Conservation (phyloP, 371 early-diverging fungal species). For the Syncephalastrum sp. region DNA sequence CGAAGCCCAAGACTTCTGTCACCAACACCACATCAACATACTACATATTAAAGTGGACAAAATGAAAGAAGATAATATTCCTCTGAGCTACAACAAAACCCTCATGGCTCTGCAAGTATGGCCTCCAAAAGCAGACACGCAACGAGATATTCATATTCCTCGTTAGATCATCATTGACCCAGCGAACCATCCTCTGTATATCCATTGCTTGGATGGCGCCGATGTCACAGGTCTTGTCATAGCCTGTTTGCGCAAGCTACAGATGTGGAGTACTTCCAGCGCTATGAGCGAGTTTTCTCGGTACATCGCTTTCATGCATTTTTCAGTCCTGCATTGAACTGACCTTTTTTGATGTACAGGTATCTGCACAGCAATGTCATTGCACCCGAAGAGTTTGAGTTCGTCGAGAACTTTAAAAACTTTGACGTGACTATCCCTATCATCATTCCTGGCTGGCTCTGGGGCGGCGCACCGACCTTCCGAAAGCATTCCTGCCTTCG, state of each 20-base stretch:
- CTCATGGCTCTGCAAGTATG: constrained; percentile 70
- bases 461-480: constrained; percentile 66
- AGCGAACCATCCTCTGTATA: constrained; percentile 72
- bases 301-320: constrained; percentile 27
- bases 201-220: constrained; percentile 92
- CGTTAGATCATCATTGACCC: constrained; percentile 74
- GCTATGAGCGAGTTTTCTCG: constrained; percentile 74
- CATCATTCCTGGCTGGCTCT: constrained; percentile 77
- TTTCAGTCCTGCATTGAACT: background rate
- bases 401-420: constrained; percentile 80
- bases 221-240: constrained; percentile 85
- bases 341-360: constrained; percentile 21
- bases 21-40: constrained; percentile 60
- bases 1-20: constrained; percentile 66
- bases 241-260: constrained; percentile 85
- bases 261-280: constrained; percentile 81
- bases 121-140: background rate
- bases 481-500: constrained; percentile 62
- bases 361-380: constrained; percentile 78
- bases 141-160: no score
- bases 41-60: constrained; percentile 78
- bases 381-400: constrained; percentile 84
- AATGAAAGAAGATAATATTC: constrained; percentile 85
- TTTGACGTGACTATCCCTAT: constrained; percentile 70
- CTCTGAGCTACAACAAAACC: constrained; percentile 77